Evolutionary conservation across 345 rosid species (phyloP).

Genomic region (Abelmoschus esculentus): DNA sequence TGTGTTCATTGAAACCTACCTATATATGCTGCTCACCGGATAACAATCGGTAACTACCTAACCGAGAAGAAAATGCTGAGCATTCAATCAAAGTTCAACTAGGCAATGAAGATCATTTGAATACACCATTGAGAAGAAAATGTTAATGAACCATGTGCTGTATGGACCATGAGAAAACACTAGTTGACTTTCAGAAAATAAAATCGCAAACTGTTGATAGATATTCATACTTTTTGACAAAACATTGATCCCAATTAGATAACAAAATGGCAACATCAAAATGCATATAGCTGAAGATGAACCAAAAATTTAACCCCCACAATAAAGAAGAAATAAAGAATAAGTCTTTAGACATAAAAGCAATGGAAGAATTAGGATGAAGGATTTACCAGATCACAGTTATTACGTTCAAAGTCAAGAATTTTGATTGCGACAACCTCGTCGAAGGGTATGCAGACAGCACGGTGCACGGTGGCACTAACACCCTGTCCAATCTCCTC

Average conservation of each 20-base stretch:
- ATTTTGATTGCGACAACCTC: slow-evolving; percentile 88
- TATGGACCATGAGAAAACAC: background rate
- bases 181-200: background rate
- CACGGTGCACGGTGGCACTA: slow-evolving; percentile 81
- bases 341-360: background rate
- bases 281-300: background rate
- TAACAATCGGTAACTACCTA: background rate
- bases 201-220: background rate
- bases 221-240: background rate
- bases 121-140: background rate
- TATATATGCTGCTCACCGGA: background rate
- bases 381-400: slow-evolving; percentile 60
- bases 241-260: background rate
- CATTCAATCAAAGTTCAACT: background rate
- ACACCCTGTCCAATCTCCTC: slow-evolving; percentile 87
- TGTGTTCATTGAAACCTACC: background rate
- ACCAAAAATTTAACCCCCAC: background rate
- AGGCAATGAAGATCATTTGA: background rate
- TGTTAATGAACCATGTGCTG: background rate
- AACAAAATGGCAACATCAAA: background rate
- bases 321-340: too few relatives aligned
- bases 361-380: slow-evolving; percentile 5
- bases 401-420: slow-evolving; percentile 88
- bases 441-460: slow-evolving; percentile 56
- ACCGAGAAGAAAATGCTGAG: background rate